phyloP scores from a whole-genome alignment of 306 rosid species.

The barrel medic (Medicago truncatula) region DNA sequence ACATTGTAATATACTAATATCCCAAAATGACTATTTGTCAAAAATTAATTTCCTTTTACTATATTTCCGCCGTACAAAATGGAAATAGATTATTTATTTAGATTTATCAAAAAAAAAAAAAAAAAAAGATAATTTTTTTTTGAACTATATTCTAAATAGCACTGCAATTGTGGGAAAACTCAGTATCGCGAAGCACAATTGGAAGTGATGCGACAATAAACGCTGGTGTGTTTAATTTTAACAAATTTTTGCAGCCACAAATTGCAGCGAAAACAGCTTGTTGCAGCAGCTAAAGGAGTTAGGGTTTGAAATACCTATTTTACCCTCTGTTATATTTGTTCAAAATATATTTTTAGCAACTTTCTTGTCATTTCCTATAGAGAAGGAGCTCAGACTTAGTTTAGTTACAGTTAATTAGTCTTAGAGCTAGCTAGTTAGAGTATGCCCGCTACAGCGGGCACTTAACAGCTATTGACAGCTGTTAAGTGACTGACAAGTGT shows the following conservation, averaged over 20 bases:
- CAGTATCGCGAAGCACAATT: background rate
- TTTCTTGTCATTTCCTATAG: background rate
- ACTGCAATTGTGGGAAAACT: background rate
- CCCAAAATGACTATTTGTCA: slow-evolving; percentile 15
- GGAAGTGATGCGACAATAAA: background rate
- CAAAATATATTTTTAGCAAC: background rate
- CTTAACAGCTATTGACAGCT: no score
- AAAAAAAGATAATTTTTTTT: background rate
- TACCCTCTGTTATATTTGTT: background rate
- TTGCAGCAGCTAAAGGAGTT: background rate
- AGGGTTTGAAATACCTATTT: background rate
- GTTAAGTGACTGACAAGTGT: no score
- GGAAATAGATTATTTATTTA: background rate
- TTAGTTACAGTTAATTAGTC: no score
- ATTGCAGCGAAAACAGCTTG: background rate
- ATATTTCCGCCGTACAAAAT: background rate
- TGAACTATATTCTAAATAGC: background rate
- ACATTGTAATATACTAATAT: slow-evolving; percentile 7
- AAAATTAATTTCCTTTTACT: background rate
- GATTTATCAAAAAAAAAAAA: no score
- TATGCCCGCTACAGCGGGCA: no score
- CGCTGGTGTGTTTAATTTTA: background rate
- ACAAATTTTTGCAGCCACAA: background rate
- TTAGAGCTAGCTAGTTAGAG: no score
- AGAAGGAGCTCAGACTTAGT: no score